phyloP scores from a whole-genome alignment of 139 green algal genomes.

The Pycnococcus provasolii region DNA sequence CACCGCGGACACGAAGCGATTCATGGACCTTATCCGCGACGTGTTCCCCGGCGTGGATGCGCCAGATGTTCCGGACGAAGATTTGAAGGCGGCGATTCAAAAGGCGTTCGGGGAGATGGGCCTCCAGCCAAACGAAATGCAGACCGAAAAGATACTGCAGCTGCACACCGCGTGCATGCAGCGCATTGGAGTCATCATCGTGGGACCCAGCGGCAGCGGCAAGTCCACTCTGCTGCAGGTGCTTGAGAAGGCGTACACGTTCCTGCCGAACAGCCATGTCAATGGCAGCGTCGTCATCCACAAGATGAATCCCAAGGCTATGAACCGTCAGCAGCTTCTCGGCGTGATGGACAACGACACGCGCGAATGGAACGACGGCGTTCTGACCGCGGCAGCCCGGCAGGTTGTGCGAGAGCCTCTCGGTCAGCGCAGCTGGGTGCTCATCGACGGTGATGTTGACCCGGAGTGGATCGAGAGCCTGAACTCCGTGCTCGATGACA shows the following conservation, averaged over 20 bases:
- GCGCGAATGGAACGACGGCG: constrained; percentile 66
- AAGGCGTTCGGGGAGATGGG: constrained; percentile 6
- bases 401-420: constrained; percentile 52
- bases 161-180: constrained; percentile 62
- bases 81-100: constrained; percentile 29
- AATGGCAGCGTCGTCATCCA: constrained; percentile 37
- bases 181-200: constrained; percentile 74
- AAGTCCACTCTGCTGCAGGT: constrained; percentile 61
- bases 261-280: constrained; percentile 13
- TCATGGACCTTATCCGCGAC: constrained; percentile 35
- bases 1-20: constrained; percentile 45
- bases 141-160: constrained; percentile 57
- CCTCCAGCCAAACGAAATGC: constrained; percentile 6
- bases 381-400: constrained; percentile 57
- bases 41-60: constrained; percentile 33
- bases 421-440: constrained; percentile 64
- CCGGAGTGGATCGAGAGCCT: constrained; percentile 81
- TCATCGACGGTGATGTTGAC: constrained; percentile 77
- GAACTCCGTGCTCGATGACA: constrained; percentile 75
- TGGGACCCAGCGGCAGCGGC: constrained; percentile 57
- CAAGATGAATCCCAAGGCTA: constrained; percentile 59
- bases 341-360: constrained; percentile 69
- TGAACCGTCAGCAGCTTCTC: constrained; percentile 51
- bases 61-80: constrained; percentile 17
- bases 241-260: constrained; percentile 39